Evolutionary conservation across 2,329 filamentous ascomycete genomes (phyloP).

Genomic region (Raffaelea deltoideospora): DNA sequence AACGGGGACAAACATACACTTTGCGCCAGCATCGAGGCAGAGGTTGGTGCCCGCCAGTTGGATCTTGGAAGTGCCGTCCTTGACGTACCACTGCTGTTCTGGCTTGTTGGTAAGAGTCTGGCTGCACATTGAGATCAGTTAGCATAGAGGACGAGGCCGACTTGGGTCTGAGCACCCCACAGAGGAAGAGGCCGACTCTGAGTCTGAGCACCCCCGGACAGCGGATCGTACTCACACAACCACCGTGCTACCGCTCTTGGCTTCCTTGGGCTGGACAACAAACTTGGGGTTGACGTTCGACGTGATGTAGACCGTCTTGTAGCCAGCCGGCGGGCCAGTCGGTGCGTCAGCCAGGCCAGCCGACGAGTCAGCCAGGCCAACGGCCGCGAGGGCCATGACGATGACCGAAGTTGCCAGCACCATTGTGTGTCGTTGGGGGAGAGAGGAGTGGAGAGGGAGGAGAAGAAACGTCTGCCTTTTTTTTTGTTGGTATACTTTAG

Average conservation of each 20-base stretch:
- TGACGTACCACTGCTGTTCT: slow-evolving; percentile 26
- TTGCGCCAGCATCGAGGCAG: slow-evolving; percentile 23
- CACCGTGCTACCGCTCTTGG: slow-evolving; percentile 17
- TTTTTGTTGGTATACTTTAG: too few species aligned
- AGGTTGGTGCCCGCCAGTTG: slow-evolving; percentile 21
- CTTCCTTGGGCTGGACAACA: slow-evolving; percentile 20
- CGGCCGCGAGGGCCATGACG: slow-evolving; percentile 17
- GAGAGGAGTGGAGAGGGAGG: too few species aligned
- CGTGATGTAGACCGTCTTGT: slow-evolving; percentile 22
- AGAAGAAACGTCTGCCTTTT: too few species aligned
- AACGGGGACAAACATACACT: slow-evolving; percentile 12
- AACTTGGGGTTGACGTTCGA: slow-evolving; percentile 24
- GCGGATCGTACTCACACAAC: slow-evolving; percentile 16
- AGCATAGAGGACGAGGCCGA: too few species aligned
- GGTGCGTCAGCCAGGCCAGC: too few species aligned
- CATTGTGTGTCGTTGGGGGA: not conserved
- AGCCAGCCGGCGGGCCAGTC: slow-evolving; percentile 22
- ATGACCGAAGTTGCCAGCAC: slow-evolving; percentile 10
- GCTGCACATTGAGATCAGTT: too few species aligned
- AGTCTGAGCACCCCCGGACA: not conserved
- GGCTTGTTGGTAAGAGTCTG: slow-evolving; percentile 17
- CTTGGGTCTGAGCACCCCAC: too few species aligned
- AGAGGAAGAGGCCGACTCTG: too few species aligned
- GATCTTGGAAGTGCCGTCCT: slow-evolving; percentile 19
- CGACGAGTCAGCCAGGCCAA: slow-evolving; percentile 18